Percentiles rank a stretch among this genome's conserved stretches.
Evolutionary conservation across 2,329 filamentous ascomycete species (phyloP).

Genomic region (Parastagonospora nodorum): DNA sequence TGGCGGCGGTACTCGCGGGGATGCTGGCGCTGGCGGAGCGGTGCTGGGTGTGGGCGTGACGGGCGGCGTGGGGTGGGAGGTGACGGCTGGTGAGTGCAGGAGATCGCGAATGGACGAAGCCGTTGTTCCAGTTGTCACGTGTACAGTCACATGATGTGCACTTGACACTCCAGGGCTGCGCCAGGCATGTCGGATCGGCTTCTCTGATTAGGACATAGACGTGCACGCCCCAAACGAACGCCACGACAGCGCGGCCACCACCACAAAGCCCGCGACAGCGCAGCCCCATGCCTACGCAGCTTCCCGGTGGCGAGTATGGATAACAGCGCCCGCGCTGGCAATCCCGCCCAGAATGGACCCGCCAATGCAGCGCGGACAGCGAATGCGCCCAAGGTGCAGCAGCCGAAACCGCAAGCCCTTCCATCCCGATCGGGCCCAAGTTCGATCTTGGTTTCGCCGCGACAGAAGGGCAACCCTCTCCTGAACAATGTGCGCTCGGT

Average conservation of each 20-base stretch:
- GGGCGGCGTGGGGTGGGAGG: slow-evolving; percentile 12
- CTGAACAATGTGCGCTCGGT: slow-evolving; percentile 79
- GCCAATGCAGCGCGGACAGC: slow-evolving; percentile 7
- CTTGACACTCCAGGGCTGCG: not conserved
- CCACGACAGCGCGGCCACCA: not conserved
- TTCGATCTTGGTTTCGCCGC: slow-evolving; percentile 84
- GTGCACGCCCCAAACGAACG: not conserved
- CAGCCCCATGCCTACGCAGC: slow-evolving; percentile 22
- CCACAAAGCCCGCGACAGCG: slow-evolving; percentile 2
- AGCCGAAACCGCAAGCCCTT: slow-evolving; percentile 87
- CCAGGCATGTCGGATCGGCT: not conserved
- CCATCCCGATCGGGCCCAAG: slow-evolving; percentile 69
- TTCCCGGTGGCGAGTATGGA: slow-evolving; percentile 36
- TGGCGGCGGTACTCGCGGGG: slow-evolving; percentile 9
- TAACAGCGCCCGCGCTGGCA: slow-evolving; percentile 23
- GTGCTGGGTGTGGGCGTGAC: slow-evolving; percentile 1
- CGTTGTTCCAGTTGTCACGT: not conserved
- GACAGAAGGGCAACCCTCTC: slow-evolving; percentile 94
- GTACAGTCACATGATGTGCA: not conserved
- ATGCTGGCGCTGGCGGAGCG: slow-evolving; percentile 12
- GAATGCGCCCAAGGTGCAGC: slow-evolving; percentile 64
- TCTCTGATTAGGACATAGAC: not conserved
- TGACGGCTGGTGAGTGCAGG: slow-evolving; percentile 6
- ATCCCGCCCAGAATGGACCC: slow-evolving; percentile 10
- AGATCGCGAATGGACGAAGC: not conserved